Evolutionary conservation across 805 yeast genomes (phyloP).

Genomic region (Wickerhamomyces hampshirensis): DNA sequence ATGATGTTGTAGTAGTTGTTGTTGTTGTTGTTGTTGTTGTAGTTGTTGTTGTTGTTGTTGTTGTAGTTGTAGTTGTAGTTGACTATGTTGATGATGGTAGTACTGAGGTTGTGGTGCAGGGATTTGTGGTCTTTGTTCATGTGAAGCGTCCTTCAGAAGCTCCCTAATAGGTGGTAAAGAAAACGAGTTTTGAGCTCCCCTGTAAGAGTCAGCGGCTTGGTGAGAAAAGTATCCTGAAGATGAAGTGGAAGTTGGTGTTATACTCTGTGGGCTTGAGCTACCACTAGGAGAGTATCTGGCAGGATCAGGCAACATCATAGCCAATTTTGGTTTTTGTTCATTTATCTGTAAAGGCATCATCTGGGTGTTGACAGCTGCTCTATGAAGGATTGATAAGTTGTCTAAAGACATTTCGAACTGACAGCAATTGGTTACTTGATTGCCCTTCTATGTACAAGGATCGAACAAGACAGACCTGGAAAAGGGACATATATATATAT

Average conservation of each 20-base stretch:
- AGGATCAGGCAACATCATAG: slow-evolving; percentile 20
- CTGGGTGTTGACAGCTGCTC: slow-evolving; percentile 5
- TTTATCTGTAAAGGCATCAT: slow-evolving; percentile 2
- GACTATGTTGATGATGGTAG: slow-evolving; percentile 2
- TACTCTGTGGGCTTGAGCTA: background rate
- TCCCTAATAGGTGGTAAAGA: slow-evolving; percentile 19
- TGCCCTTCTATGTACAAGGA: too few species aligned
- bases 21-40: slow-evolving; percentile 4
- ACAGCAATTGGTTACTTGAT: too few species aligned
- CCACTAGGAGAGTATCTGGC: slow-evolving; percentile 11
- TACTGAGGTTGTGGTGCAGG: slow-evolving; percentile 6
- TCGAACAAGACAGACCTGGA: too few species aligned
- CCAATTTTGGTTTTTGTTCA: slow-evolving; percentile 11
- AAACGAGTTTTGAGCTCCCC: slow-evolving; percentile 6
- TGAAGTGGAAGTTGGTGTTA: background rate
- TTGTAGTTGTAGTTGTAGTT: slow-evolving; percentile 2
- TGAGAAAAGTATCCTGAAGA: slow-evolving; percentile 3
- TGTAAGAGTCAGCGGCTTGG: slow-evolving; percentile 8
- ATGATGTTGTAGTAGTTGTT: slow-evolving; percentile 2
- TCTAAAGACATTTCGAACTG: slow-evolving; percentile 9
- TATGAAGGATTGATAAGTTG: slow-evolving; percentile 11
- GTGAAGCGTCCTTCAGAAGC: slow-evolving; percentile 8
- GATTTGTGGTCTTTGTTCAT: background rate
- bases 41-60: slow-evolving; percentile 4
- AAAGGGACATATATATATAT: background rate